A percentile compares a stretch with the other conserved stretches of the same genome.
phyloP scores from a whole-genome alignment of 805 yeast species.

The Tetrapisispora arboricola region DNA sequence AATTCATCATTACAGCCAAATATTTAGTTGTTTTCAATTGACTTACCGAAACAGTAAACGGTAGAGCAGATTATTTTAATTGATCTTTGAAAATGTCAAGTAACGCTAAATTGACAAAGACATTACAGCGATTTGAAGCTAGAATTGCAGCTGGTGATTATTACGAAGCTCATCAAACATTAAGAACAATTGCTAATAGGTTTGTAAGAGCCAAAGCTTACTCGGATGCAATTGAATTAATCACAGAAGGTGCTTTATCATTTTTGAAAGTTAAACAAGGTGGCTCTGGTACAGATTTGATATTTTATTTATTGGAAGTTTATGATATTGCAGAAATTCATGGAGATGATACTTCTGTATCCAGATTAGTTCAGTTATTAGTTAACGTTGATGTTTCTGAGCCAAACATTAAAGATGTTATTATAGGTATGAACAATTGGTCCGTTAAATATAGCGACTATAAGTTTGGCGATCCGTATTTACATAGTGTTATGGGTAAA shows the following conservation, averaged over 20 bases:
- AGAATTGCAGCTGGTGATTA: constrained; percentile 65
- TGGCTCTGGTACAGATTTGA: constrained; percentile 74
- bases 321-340: constrained; percentile 41
- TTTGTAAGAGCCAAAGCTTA: constrained; percentile 61
- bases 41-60: too few species aligned
- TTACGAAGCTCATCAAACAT: constrained; percentile 94
- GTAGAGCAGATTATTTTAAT: too few species aligned
- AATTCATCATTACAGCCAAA: too few species aligned
- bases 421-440: constrained; percentile 62
- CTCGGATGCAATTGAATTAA: constrained; percentile 60
- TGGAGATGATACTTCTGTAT: constrained; percentile 36
- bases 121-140: constrained; percentile 53
- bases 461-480: constrained; percentile 62
- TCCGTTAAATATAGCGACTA: constrained; percentile 38
- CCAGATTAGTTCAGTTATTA: constrained; percentile 39
- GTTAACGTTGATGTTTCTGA: constrained; percentile 39
- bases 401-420: constrained; percentile 54
- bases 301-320: constrained; percentile 61
- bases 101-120: constrained; percentile 40
- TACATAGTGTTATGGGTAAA: constrained; percentile 65
- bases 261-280: constrained; percentile 60
- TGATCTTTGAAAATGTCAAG: constrained; percentile 1
- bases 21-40: too few species aligned
- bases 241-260: constrained; percentile 60
- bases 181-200: constrained; percentile 81